Evolutionary conservation across 805 yeast species (phyloP).

Genomic region (Myxozyma melibiosi): DNA sequence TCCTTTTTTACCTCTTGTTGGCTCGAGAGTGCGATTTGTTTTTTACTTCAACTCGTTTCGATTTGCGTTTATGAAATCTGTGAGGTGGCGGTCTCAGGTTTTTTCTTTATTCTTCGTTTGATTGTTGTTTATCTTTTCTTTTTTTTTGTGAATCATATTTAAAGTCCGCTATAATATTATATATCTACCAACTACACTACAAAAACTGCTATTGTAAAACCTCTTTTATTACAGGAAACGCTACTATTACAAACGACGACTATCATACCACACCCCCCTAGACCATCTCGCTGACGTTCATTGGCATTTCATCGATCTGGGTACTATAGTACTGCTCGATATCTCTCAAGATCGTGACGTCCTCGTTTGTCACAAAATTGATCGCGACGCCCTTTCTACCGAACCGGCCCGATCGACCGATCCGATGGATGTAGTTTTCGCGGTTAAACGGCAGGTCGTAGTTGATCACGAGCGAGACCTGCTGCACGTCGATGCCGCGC

Average conservation of each 20-base stretch:
- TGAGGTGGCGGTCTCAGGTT: not conserved
- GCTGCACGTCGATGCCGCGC: conserved; percentile 97
- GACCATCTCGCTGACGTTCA: conserved; percentile 46
- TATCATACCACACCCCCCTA: conserved; percentile 20
- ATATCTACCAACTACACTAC: too few relatives aligned
- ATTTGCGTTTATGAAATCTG: not conserved
- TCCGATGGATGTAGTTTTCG: conserved; percentile 95
- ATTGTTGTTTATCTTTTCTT: not conserved
- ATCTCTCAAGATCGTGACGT: conserved; percentile 72
- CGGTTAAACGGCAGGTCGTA: conserved; percentile 88
- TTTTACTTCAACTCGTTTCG: not conserved
- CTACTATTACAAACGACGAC: not conserved
- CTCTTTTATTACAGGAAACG: not conserved
- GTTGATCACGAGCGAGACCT: conserved; percentile 91
- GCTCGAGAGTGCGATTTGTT: not conserved
- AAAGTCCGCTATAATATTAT: too few relatives aligned
- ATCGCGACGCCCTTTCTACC: conserved; percentile 99
- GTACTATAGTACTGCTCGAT: conserved; percentile 89
- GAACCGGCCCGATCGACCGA: conserved; percentile 98
- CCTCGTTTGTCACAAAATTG: conserved; percentile 84
- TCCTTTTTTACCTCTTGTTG: too few relatives aligned
- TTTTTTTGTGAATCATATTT: too few relatives aligned
- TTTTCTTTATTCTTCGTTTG: not conserved
- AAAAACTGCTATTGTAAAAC: too few relatives aligned
- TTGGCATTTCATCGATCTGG: conserved; percentile 92